Evolutionary conservation across 2,329 filamentous ascomycete species (phyloP), one percentile per base, ranked within the genome.

Genomic region (Thelonectria rubi): DNA sequence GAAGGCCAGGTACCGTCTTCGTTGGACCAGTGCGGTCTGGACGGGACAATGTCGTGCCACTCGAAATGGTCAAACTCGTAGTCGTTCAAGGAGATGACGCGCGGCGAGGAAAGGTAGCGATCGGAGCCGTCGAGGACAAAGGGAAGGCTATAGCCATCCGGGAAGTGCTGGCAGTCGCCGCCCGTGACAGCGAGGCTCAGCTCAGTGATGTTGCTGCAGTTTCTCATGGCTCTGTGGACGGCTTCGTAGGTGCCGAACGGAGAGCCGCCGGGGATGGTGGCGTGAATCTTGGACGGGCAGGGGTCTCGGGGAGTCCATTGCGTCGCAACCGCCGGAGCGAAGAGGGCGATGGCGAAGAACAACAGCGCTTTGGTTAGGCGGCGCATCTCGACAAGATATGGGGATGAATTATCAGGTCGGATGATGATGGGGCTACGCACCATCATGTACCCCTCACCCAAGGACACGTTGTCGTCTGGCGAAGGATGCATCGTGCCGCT

Each of bases 111-210:
- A 2, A 47, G 42, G 18, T 67, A 67, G 1, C 30, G 42, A 43
- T 67, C 64, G 8, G 55, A 63, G 2, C 64, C 61, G 5, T 66
- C 55, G 2, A 55, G 11, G 1, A 43, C 59, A 18, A 66, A 65
- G 0, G 64, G 58, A 0, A 66, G 7, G 5, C 12, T 56, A 1
- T 8, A 30, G 2, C 55, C 30, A 2, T n/a, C 18, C 5, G 47
- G 43, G 2, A 4, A 4, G 0, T 21, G 20, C 0, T 17, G 17
- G 11, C 58, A 62, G 3, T 24, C 20, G 3, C 2, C 10, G 3
- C 14, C 15, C 0, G 4, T 10, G 0, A 3, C 24, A 3, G 5
- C 37, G 7, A 67, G 9, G n/a, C n/a, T 1, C 1, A 66, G 24
- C 3, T 66, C 48, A 1, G 45, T 46, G 4, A 66, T 21, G 3